Percentiles rank a stretch among this genome's conserved stretches.
Conservation (phyloP, 495 filamentous ascomycete genomes). For the Tirmania nivea region DNA sequence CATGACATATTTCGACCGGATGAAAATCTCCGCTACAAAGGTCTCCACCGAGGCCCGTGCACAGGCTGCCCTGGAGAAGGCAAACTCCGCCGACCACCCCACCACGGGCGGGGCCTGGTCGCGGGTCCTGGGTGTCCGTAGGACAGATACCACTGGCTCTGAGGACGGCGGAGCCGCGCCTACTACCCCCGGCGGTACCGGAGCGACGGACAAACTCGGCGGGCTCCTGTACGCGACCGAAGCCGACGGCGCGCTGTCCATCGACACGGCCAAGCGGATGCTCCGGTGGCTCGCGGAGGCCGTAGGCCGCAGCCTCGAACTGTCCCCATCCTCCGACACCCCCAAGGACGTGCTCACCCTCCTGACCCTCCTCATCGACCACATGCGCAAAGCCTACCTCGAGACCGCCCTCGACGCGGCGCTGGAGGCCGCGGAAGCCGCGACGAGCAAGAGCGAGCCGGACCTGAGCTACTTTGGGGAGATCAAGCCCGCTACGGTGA, state of each 20-base stretch:
- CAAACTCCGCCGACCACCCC: slow-evolving; percentile 12
- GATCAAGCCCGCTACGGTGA: slow-evolving; percentile 61
- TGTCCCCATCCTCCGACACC: slow-evolving; percentile 66
- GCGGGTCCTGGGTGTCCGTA: slow-evolving; percentile 13
- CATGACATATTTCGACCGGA: slow-evolving; percentile 16
- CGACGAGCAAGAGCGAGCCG: slow-evolving; percentile 58
- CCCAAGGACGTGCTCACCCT: slow-evolving; percentile 85
- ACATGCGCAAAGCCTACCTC: slow-evolving; percentile 85
- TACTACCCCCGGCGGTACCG: slow-evolving; percentile 12
- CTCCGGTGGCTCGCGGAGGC: slow-evolving; percentile 93
- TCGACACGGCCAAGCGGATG: slow-evolving; percentile 85
- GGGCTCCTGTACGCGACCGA: slow-evolving; percentile 70
- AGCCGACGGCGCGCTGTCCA: slow-evolving; percentile 60
- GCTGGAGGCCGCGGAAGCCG: slow-evolving; percentile 54
- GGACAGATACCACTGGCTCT: slow-evolving; percentile 17
- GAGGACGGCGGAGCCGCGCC: too few relatives aligned
- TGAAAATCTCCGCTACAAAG: slow-evolving; percentile 18
- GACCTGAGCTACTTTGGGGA: slow-evolving; percentile 65
- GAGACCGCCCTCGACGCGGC: slow-evolving; percentile 85
- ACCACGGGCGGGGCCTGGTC: slow-evolving; percentile 10
- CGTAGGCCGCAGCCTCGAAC: slow-evolving; percentile 76
- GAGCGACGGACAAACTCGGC: slow-evolving; percentile 10
- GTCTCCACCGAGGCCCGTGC: slow-evolving; percentile 27
- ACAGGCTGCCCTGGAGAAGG: slow-evolving; percentile 15
- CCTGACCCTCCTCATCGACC: slow-evolving; percentile 59